A percentile compares a stretch with the other conserved stretches of the same genome.
phyloP scores from a whole-genome alignment of 176 grass and related monocot species.

The Cenchrus americanus region DNA sequence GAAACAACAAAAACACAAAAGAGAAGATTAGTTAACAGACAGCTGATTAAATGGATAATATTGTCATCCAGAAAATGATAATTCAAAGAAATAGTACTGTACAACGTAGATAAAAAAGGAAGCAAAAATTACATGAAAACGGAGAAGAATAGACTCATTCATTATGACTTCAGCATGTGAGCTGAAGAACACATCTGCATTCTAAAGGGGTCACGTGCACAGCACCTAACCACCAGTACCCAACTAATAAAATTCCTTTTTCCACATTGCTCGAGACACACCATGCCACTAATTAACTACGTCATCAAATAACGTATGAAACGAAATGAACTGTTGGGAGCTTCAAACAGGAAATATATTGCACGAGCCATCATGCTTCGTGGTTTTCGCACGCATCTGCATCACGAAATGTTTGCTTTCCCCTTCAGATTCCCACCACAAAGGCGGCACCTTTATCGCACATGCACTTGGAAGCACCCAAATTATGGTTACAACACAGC shows the following conservation, averaged over 20 bases:
- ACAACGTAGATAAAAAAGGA: background rate
- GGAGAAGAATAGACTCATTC: background rate
- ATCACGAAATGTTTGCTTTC: background rate
- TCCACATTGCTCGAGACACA: background rate
- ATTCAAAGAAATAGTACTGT: background rate
- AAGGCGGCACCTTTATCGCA: conserved; percentile 25
- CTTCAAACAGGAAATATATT: background rate
- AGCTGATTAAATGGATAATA: conserved; percentile 19
- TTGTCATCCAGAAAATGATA: conserved; percentile 25
- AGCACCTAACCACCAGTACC: conserved; percentile 6
- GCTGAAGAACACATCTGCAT: background rate
- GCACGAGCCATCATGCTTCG: background rate
- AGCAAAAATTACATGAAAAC: background rate
- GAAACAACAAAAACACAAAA: conserved; percentile 12
- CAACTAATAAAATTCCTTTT: background rate
- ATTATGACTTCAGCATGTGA: background rate
- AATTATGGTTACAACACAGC: background rate
- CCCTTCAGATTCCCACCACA: conserved; percentile 21
- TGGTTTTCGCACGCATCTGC: background rate
- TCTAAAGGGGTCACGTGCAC: conserved; percentile 17
- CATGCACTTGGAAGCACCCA: background rate
- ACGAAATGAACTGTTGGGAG: background rate
- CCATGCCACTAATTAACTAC: background rate
- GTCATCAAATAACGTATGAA: background rate
- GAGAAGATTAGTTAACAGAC: conserved; percentile 15